These are phyloP conservation scores for Arachnopeziza araneosa DNA, from an alignment of 2,329 filamentous ascomycete species.

Conservation along the genomic window DNA sequence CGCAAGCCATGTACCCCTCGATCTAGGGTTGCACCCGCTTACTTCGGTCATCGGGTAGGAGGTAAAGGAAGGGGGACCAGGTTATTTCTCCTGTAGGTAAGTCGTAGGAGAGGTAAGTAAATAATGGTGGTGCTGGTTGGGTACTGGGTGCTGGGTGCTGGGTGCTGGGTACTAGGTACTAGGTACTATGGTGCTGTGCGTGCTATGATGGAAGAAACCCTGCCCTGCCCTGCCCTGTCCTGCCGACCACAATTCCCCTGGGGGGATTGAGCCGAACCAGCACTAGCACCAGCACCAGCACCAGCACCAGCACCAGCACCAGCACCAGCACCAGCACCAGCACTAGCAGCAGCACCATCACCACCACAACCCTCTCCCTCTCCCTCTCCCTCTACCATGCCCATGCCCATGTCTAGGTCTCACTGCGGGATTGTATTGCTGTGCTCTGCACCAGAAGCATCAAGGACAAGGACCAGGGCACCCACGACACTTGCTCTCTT, in stretches of 20 bases:
- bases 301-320: no score
- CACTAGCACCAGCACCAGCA: no score
- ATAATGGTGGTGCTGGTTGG: no score
- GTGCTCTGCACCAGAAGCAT: background rate
- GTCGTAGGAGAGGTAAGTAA: no score
- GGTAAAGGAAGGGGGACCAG: background rate
- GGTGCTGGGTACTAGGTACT: no score
- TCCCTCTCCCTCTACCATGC: no score
- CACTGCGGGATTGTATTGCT: background rate
- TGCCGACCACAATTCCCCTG: background rate
- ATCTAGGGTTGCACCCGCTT: background rate
- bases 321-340: no score
- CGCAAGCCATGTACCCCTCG: background rate
- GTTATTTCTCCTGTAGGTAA: no score
- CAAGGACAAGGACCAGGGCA: background rate
- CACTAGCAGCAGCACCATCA: no score
- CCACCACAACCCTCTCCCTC: no score
- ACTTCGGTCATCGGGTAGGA: background rate
- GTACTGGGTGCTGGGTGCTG: no score
- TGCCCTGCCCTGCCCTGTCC: background rate
- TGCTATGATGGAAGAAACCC: background rate
- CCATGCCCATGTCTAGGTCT: background rate
- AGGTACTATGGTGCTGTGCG: no score
- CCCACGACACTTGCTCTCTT: background rate
- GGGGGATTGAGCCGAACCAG: background rate